Evolutionary conservation across 495 filamentous ascomycete genomes (phyloP), one percentile per base, ranked within the genome.

Genomic region (Saxophila tyrrhenica): DNA sequence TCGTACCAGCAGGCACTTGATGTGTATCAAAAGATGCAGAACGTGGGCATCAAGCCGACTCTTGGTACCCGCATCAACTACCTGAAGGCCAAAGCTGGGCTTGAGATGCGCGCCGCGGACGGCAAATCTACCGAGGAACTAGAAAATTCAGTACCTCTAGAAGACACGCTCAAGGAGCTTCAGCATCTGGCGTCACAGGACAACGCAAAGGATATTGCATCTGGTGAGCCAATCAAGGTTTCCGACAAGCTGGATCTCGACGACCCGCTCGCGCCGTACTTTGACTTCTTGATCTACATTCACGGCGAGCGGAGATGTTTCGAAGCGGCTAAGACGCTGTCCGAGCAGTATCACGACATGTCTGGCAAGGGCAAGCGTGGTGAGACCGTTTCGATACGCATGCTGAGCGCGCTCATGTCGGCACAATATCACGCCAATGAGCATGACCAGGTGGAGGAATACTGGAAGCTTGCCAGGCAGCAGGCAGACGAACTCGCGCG

Each of bases 321-420:
- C 50, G 61, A 69, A 2, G 72, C 72, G 15, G 78, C 80, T 32
- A 60, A 75, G 20, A 65, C 80, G 50, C 65, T 89, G 10, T 78
- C 83, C 50, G 67, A 79, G 2, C 52, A 78, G 42, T 85, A 77
- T 62, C 43, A 69, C 3, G 50, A 56, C 3, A 60, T 59, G 15
- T 57, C 71, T 16, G 66, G 73, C 47, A 21, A 52, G 35, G 46
- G 63, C n/a, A 16, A 63, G 68, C 32, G 50, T 58, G 17, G 23
- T 38, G 29, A 67, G 56, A 43, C 53, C 9, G 58, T 70, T 2
- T 83, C 86, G 0, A 63, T 86, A 39, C 64, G 67, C 10, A 69
- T 90, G 44, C 66, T 91, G 13, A 73, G 74, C 49, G 74, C 80
- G 9, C 65, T 88, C 23, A 89, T 92, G 84, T 63, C 72, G 1